phyloP scores from a whole-genome alignment of 1,139 yeast species.

The Candida albicans region DNA sequence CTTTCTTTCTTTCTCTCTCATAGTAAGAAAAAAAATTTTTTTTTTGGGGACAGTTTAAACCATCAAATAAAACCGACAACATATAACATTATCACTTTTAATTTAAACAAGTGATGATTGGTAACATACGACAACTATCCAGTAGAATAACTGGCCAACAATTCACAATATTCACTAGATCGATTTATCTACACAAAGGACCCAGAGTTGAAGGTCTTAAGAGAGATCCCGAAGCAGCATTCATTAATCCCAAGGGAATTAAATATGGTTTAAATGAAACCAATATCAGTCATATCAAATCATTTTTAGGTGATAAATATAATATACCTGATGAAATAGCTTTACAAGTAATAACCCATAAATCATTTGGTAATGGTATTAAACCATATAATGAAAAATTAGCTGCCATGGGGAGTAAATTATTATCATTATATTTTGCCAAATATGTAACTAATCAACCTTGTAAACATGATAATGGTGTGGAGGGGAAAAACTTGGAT shows the following conservation, averaged over 20 bases:
- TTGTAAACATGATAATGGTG: conserved; percentile 28
- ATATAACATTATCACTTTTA: no score
- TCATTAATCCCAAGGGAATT: conserved; percentile 58
- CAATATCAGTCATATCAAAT: conserved; percentile 49
- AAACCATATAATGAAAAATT: conserved; percentile 88
- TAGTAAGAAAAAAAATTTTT: no score
- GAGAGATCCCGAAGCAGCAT: conserved; percentile 67
- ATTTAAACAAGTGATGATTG: conserved; percentile 1
- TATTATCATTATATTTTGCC: conserved; percentile 60
- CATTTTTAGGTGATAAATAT: conserved; percentile 45
- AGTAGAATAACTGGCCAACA: not conserved
- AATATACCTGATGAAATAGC: conserved; percentile 54
- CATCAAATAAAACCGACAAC: no score
- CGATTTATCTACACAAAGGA: conserved; percentile 51
- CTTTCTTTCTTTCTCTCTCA: no score
- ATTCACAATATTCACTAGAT: conserved; percentile 15
- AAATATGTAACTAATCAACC: conserved; percentile 45
- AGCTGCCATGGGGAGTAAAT: conserved; percentile 73
- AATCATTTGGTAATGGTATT: conserved; percentile 88
- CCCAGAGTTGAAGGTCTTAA: conserved; percentile 70
- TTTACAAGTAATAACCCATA: conserved; percentile 84
- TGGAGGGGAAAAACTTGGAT: conserved; percentile 61
- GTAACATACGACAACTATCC: conserved; percentile 19
- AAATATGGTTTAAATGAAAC: conserved; percentile 55
- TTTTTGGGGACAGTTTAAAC: no score